These are phyloP conservation scores for Rhodocollybia butyracea DNA, from an alignment of 768 basidiomycete species.

Conservation along the genomic window DNA sequence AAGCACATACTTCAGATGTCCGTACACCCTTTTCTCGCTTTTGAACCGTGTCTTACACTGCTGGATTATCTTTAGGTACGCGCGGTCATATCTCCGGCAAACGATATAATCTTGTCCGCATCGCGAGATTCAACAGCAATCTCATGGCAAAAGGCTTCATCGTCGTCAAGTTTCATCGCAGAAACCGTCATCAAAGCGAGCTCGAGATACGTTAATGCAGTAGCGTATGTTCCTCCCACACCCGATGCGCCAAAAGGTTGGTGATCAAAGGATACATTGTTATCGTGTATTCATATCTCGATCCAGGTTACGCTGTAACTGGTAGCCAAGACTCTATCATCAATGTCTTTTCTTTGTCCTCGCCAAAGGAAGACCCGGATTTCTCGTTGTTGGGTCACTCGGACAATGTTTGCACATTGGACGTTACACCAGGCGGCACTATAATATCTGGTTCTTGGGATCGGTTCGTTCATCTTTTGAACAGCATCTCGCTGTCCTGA, in stretches of 20 bases:
- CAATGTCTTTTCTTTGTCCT: conserved; percentile 70
- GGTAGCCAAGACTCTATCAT: conserved; percentile 89
- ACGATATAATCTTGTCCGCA: conserved; percentile 80
- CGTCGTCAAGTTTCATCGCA: conserved; percentile 49
- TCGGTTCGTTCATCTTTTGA: conserved; percentile 50
- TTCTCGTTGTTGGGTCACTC: conserved; percentile 86
- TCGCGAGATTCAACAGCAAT: conserved; percentile 92
- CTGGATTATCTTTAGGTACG: conserved; percentile 64
- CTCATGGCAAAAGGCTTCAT: conserved; percentile 64
- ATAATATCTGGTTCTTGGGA: conserved; percentile 98
- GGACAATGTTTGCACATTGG: conserved; percentile 85
- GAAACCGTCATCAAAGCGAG: conserved; percentile 58
- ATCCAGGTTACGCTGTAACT: conserved; percentile 75
- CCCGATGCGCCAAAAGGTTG: conserved; percentile 67
- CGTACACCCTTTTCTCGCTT: conserved; percentile 23
- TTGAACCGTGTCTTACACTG: conserved; percentile 8
- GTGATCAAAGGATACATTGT: conserved; percentile 4
- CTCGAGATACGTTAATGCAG: conserved; percentile 75
- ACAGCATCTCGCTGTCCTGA: not conserved
- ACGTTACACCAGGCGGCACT: conserved; percentile 63
- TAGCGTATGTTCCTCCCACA: conserved; percentile 73
- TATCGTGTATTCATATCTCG: not conserved
- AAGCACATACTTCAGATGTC: conserved; percentile 73
- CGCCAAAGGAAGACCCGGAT: conserved; percentile 65
- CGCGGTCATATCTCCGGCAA: conserved; percentile 70